phyloP scores from a whole-genome alignment of 352 stramenopile genomes.

The Elongisporangium prolatum region DNA sequence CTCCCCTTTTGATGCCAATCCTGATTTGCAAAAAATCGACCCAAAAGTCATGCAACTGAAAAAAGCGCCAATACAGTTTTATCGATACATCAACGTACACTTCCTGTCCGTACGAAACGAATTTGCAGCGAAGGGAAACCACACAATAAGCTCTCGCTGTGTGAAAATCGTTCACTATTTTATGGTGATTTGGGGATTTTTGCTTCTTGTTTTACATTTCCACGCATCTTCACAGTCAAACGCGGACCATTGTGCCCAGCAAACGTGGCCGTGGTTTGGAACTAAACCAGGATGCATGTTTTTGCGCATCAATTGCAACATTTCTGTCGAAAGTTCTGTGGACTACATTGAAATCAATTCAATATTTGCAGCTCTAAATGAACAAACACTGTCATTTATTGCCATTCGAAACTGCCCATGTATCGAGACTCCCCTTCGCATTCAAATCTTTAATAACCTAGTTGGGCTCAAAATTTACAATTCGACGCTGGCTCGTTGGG shows the following conservation, averaged over 20 bases:
- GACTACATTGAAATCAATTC: not conserved
- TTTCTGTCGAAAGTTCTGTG: not conserved
- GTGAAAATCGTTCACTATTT: not conserved
- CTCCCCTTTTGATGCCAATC: no score
- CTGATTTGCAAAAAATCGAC: no score
- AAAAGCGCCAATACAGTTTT: no score
- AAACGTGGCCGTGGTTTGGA: constrained; percentile 26
- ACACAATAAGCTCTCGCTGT: not conserved
- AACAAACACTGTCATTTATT: constrained; percentile 17
- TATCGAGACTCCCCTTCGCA: constrained; percentile 16
- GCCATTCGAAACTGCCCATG: constrained; percentile 27
- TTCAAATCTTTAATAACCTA: constrained; percentile 19
- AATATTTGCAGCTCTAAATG: not conserved
- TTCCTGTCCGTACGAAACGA: no score
- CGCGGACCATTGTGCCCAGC: constrained; percentile 13
- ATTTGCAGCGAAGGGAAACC: no score
- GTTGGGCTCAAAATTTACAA: constrained; percentile 37
- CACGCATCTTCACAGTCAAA: constrained; percentile 7
- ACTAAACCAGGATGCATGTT: constrained; percentile 23
- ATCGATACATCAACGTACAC: no score
- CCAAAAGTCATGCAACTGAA: no score
- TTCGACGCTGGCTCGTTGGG: constrained; percentile 23
- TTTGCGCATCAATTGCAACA: constrained; percentile 24
- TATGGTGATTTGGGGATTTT: not conserved
- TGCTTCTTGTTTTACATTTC: constrained; percentile 8